Percentiles rank a stretch among this genome's conserved stretches.
These are phyloP conservation scores for Cornus kousa DNA, from an alignment of 148 eudicot species.

Conservation along the genomic window DNA sequence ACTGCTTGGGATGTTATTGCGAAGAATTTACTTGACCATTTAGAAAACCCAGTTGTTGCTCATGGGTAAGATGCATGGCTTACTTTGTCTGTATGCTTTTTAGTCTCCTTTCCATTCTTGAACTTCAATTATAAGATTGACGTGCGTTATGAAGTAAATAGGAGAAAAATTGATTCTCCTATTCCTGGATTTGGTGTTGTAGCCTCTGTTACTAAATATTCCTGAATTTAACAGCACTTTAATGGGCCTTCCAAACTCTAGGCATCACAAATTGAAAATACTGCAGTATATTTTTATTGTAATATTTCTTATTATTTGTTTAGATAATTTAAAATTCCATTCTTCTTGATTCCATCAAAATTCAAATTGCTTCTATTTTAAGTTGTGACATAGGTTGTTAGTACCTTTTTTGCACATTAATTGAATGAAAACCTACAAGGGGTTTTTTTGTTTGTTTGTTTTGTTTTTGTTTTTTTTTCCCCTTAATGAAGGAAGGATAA, in stretches of 20 bases:
- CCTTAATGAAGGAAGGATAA: no score
- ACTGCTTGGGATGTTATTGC: slow-evolving; percentile 83
- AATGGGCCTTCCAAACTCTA: background rate
- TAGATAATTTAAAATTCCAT: background rate
- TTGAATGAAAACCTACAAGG: no score
- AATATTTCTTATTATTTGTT: background rate
- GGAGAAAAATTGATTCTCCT: background rate
- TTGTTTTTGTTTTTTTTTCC: no score
- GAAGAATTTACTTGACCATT: slow-evolving; percentile 53
- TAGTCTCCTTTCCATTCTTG: slow-evolving; percentile 2
- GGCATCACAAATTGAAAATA: background rate
- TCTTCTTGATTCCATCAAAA: background rate
- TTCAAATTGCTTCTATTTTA: no score
- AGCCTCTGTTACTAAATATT: background rate
- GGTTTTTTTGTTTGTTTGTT: no score
- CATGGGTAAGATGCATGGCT: slow-evolving; percentile 49
- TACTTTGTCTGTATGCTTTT: slow-evolving; percentile 1
- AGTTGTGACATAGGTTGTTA: background rate
- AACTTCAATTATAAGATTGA: slow-evolving; percentile 1
- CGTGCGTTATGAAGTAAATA: background rate
- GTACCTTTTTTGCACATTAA: no score
- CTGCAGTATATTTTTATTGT: background rate
- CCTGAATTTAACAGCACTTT: background rate
- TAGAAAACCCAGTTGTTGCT: slow-evolving; percentile 57
- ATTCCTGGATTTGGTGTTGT: background rate